phyloP scores from a whole-genome alignment of 768 basidiomycete genomes.

The Clitopilus hobsonii region DNA sequence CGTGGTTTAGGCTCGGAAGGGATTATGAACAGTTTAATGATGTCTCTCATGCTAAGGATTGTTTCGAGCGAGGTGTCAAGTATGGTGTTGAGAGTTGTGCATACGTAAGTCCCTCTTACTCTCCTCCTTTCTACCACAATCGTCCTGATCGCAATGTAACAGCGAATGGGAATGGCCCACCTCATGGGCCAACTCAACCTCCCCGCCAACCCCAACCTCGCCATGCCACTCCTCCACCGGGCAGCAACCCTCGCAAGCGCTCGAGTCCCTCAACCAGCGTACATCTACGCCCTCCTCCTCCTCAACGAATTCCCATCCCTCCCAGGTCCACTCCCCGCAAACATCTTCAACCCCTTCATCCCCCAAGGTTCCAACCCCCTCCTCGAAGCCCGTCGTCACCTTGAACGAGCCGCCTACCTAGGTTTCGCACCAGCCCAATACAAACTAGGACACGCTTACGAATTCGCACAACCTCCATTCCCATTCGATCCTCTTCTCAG shows the following conservation, averaged over 20 bases:
- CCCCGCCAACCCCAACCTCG: constrained; percentile 44
- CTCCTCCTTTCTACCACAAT: constrained; percentile 6
- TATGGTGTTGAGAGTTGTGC: constrained; percentile 72
- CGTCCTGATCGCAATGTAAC: constrained; percentile 1
- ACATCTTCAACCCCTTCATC: constrained; percentile 51
- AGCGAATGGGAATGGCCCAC: constrained; percentile 93
- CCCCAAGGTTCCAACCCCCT: constrained; percentile 42
- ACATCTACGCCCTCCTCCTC: constrained; percentile 84
- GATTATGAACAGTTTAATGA: constrained; percentile 92
- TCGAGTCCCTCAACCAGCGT: constrained; percentile 83
- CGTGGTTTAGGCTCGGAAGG: constrained; percentile 89
- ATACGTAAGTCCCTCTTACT: constrained; percentile 50
- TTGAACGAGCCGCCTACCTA: constrained; percentile 84
- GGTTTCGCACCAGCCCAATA: constrained; percentile 85
- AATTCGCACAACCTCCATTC: constrained; percentile 83
- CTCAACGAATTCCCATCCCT: constrained; percentile 78
- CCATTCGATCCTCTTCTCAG: constrained; percentile 84
- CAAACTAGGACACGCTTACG: constrained; percentile 89
- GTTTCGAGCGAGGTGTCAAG: constrained; percentile 81
- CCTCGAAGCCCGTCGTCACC: constrained; percentile 66
- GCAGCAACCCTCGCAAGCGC: constrained; percentile 74
- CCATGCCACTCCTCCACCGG: constrained; percentile 67
- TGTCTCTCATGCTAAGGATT: constrained; percentile 65
- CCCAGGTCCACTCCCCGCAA: constrained; percentile 39
- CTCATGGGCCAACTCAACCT: constrained; percentile 83